Percentiles rank a stretch among this genome's conserved stretches.
Conservation (phyloP, 129 eudicot species). For the Artemisia annua region DNA sequence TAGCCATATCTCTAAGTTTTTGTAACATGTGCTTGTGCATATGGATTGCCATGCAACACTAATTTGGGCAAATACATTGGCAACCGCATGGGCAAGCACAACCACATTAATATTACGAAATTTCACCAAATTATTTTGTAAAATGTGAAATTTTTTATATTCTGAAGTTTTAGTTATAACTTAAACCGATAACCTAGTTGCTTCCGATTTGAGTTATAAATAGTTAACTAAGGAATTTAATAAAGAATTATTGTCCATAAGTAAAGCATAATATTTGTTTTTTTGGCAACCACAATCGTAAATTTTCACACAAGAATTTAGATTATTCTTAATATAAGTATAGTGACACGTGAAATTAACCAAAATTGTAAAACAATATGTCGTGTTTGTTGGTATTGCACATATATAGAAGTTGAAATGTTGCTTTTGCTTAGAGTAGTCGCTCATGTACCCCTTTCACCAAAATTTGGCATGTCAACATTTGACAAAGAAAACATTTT, state of each 20-base stretch:
- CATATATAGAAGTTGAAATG: conserved; percentile 35
- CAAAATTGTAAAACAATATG: not conserved
- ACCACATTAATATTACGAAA: conserved; percentile 18
- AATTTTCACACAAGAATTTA: too few species aligned
- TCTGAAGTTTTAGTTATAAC: not conserved
- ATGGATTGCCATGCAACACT: conserved; percentile 22
- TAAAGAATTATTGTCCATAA: too few species aligned
- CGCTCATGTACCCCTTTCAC: conserved; percentile 31
- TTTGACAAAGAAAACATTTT: conserved; percentile 11
- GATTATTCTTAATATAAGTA: too few species aligned
- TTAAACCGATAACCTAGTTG: not conserved
- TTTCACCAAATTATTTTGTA: not conserved
- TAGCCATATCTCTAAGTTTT: conserved; percentile 28
- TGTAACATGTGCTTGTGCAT: conserved; percentile 19
- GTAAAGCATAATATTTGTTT: too few species aligned
- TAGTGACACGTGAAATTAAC: not conserved
- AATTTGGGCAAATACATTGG: conserved; percentile 18
- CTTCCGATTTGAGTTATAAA: not conserved
- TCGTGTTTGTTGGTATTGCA: conserved; percentile 26
- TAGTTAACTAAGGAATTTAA: not conserved
- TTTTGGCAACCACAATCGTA: too few species aligned
- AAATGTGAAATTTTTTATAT: not conserved
- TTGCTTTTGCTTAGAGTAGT: conserved; percentile 40
- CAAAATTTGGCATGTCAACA: conserved; percentile 35
- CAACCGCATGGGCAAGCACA: conserved; percentile 37